A percentile compares a stretch with the other conserved stretches of the same genome.
These are phyloP conservation scores for Candida wancherniae DNA, from an alignment of 805 yeast species.

Conservation along the genomic window DNA sequence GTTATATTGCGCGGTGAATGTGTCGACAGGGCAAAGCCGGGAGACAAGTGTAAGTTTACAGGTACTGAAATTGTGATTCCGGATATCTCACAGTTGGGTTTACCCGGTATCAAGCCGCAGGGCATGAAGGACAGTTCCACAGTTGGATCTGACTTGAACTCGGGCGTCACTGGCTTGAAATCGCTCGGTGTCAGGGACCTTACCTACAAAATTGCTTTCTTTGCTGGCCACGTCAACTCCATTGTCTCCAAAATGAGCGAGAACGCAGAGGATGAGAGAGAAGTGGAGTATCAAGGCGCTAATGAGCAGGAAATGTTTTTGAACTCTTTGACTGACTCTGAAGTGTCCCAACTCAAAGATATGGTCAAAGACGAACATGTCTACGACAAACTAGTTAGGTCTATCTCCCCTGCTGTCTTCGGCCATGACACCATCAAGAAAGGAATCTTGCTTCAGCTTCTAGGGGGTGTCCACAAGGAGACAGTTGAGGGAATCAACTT, in stretches of 20 bases:
- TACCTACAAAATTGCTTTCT: slow-evolving; percentile 85
- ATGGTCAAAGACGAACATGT: slow-evolving; percentile 90
- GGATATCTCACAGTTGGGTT: slow-evolving; percentile 86
- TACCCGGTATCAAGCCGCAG: slow-evolving; percentile 91
- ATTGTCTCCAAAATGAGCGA: slow-evolving; percentile 31
- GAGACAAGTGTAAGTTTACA: slow-evolving; percentile 89
- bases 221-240: slow-evolving; percentile 86
- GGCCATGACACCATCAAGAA: slow-evolving; percentile 94
- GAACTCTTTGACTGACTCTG: slow-evolving; percentile 72
- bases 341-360: slow-evolving; percentile 74
- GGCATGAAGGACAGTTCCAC: slow-evolving; percentile 65
- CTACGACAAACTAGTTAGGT: slow-evolving; percentile 76
- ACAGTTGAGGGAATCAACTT: slow-evolving; percentile 92
- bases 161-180: slow-evolving; percentile 86
- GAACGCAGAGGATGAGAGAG: slow-evolving; percentile 18
- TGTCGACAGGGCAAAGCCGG: slow-evolving; percentile 95
- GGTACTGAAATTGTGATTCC: slow-evolving; percentile 96
- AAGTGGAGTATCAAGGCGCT: slow-evolving; percentile 41
- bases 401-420: slow-evolving; percentile 93
- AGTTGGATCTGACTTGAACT: slow-evolving; percentile 63
- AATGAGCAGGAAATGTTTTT: slow-evolving; percentile 79
- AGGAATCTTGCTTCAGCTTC: slow-evolving; percentile 80
- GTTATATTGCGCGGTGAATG: slow-evolving; percentile 89
- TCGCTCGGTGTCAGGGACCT: slow-evolving; percentile 92
- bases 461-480: slow-evolving; percentile 93